These are phyloP conservation scores for Bryoerythrophyllum caledonicum DNA, from an alignment of 225 moss, liverwort and hornwort species.

Conservation along the genomic window DNA sequence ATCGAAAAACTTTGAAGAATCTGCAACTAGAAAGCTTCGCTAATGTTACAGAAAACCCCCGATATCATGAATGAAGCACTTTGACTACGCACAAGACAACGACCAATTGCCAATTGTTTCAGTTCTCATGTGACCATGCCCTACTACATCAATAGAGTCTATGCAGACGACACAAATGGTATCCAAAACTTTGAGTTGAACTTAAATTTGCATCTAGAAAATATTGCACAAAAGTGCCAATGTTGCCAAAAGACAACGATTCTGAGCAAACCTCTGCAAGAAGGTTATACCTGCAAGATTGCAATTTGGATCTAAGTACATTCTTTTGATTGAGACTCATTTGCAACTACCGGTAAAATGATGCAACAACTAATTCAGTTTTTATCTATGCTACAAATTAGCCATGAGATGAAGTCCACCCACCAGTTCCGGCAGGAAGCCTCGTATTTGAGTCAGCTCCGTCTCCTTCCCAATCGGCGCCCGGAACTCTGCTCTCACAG, in stretches of 20 bases:
- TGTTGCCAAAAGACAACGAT: not conserved
- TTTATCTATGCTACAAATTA: not conserved
- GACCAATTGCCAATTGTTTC: no score
- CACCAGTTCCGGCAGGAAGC: slow-evolving; percentile 1
- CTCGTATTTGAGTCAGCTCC: not conserved
- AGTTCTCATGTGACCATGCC: no score
- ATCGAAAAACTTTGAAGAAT: not conserved
- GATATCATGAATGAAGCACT: no score
- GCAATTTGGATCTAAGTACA: not conserved
- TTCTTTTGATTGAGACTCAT: not conserved
- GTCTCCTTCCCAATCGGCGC: not conserved
- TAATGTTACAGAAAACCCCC: not conserved
- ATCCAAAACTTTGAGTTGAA: no score
- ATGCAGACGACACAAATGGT: no score
- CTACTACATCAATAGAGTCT: no score
- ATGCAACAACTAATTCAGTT: not conserved
- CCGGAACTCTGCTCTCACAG: not conserved
- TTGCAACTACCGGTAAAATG: not conserved
- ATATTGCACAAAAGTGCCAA: no score
- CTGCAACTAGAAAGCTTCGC: no score
- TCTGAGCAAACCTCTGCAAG: not conserved
- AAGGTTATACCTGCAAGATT: not conserved
- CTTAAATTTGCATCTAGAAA: no score
- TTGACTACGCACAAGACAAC: no score
- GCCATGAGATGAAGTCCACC: not conserved